phyloP scores from a whole-genome alignment of 495 filamentous ascomycete genomes.

The Penicillium robsamsonii region DNA sequence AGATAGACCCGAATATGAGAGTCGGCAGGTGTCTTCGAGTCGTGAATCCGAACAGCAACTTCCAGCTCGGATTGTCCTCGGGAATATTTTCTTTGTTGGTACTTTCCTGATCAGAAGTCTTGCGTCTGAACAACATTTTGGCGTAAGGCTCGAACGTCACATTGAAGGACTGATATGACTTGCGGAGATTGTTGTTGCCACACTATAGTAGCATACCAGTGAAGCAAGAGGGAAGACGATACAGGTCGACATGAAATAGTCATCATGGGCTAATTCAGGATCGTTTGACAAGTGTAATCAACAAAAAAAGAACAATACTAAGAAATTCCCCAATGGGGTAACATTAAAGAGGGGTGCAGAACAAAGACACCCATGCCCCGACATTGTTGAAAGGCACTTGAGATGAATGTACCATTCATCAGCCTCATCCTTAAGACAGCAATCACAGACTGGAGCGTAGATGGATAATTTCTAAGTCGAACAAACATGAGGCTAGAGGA shows the following conservation, averaged over 20 bases:
- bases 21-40: constrained; percentile 56
- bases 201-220: not conserved
- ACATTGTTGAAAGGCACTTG: constrained; percentile 23
- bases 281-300: not conserved
- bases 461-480: not conserved
- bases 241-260: not conserved
- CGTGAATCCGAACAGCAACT: constrained; percentile 71
- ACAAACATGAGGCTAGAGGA: not conserved
- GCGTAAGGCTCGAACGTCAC: not conserved
- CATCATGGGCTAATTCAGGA: not conserved
- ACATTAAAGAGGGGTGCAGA: constrained; percentile 24
- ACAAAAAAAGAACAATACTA: constrained; percentile 11
- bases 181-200: not conserved
- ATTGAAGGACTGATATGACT: not conserved
- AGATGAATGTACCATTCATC: not conserved
- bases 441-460: not conserved
- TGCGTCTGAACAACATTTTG: constrained; percentile 6
- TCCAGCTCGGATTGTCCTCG: constrained; percentile 35
- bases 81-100: not conserved
- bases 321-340: constrained; percentile 23
- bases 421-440: not conserved
- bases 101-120: not conserved
- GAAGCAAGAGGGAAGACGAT: not conserved
- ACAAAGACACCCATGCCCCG: constrained; percentile 13
- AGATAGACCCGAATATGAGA: constrained; percentile 50